Evolutionary conservation across 2,329 filamentous ascomycete genomes (phyloP), one percentile per base, ranked within the genome.

Genomic region (Botrytis porri): DNA sequence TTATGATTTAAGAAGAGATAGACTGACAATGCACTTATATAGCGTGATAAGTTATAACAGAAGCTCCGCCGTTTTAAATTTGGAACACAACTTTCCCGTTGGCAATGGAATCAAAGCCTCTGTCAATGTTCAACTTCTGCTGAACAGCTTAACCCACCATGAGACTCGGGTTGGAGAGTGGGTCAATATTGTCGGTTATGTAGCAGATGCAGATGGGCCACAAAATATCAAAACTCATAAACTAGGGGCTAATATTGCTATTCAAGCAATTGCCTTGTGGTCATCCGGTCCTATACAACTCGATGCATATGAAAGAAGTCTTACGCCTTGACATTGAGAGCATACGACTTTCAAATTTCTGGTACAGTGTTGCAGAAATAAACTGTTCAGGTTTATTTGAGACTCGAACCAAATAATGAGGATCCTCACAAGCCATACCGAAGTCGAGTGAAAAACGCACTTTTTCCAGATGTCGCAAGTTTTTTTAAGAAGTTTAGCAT

Each of bases 131-230:
- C 86, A 88, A 70, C 88, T 95, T 76, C 82, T 97, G 4, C 86
- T 97, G 8, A 87, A 90, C 78, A 86, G 84, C 16, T 83, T 96
- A 73, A 88, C 87, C 32, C 82, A 86, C 35, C 86, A 90, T 72
- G 86, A 92, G 69, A 86, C 92, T 70, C 86, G 89, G 69, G 83
- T 92, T 39, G 95, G 95, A n/a, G 87, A 91, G 74, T 98, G 95
- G 94, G 82, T 98, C 67, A 97, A 98, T 80, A 86, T 98, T 5
- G 88, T 98, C 76, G 95, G 95, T 9, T 97, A 97, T 81, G 85
- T 95, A 71, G 86, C 84, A 59, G 48, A 69, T 10, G 35, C 35
- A 43, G 70, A 74, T 74, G 45, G 51, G 14, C 45, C 71, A 57
- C 72, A 57, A 43, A 74, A 70, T 51, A 43, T 73, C n/a, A 29